Evolutionary conservation across 805 yeast genomes (phyloP), one percentile per base, ranked within the genome.

Genomic region (Wickerhamiella siamensis): DNA sequence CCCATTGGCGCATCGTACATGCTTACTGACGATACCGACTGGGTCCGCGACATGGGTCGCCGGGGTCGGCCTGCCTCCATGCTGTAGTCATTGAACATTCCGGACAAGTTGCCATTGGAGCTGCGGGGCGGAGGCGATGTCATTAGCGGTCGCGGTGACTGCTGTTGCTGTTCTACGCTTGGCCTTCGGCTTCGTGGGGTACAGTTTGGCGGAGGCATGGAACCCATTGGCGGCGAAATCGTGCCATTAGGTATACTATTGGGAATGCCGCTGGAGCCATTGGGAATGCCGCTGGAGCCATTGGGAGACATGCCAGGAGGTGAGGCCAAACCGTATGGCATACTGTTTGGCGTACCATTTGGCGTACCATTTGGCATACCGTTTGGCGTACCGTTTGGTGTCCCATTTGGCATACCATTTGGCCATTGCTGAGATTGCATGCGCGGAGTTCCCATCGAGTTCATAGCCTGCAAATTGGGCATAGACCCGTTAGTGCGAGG

Each of bases 321-420:
- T 8, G 29, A 24, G 33, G 6, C 22, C n/a, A n/a, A n/a, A n/a
- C n/a, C n/a, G n/a, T n/a, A n/a, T n/a, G n/a, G n/a, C n/a, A n/a
- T n/a, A 27, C 17, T 10, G 16, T n/a, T 18, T 6, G 34, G 24
- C 10, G 6, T 8, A 15, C 38, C 37, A 12, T 33, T 39, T 3
- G 35, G 31, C 29, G 18, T 15, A 3, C 36, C 36, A n/a, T 29
- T 29, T 4, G 41, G 36, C 29, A 29, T 14, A 24, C 41, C 36
- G 20, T 31, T 40, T 27, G 10, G 21, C 26, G 15, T 15, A 19
- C 39, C 41, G 31, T 19, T 12, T 18, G n/a, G 41, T 16, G 10
- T 12, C 31, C 36, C 41, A 26, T 38, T 18, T 9, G 36, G 20
- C 31, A 4, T 9, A 19, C 20, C 31, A 20, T 29, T 31, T n/a